These are phyloP conservation scores for Arthrobotrys entomopaga DNA, from an alignment of 2,329 filamentous ascomycete genomes.

Conservation along the genomic window DNA sequence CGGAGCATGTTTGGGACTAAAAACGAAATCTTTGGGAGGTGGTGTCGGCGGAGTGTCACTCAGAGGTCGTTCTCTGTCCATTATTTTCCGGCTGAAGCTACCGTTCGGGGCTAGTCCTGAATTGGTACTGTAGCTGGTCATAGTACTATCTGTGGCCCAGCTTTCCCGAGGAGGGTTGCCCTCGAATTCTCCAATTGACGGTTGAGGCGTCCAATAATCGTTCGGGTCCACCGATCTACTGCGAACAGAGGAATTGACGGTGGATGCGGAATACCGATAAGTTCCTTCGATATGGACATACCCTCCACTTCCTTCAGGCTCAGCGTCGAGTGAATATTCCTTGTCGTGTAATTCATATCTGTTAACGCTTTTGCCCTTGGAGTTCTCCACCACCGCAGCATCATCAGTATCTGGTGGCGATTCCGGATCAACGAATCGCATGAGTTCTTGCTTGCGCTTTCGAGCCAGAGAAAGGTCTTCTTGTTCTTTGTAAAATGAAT, in stretches of 20 bases:
- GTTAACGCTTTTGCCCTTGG: slow-evolving; percentile 26
- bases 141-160: slow-evolving; percentile 50
- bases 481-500: slow-evolving; percentile 49
- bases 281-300: slow-evolving; percentile 51
- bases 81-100: slow-evolving; percentile 52
- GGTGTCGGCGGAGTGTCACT: slow-evolving; percentile 49
- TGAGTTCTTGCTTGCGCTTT: slow-evolving; percentile 45
- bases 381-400: slow-evolving; percentile 13
- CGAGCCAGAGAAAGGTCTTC: slow-evolving; percentile 40
- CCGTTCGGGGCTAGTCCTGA: slow-evolving; percentile 48
- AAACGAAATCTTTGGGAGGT: slow-evolving; percentile 51
- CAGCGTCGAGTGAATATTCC: slow-evolving; percentile 31
- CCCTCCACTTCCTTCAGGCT: slow-evolving; percentile 33
- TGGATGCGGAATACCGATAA: slow-evolving; percentile 49
- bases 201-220: slow-evolving; percentile 53
- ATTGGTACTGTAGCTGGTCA: slow-evolving; percentile 52
- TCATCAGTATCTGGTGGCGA: slow-evolving; percentile 40
- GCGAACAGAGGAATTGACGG: slow-evolving; percentile 48
- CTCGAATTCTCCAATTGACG: slow-evolving; percentile 50
- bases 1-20: slow-evolving; percentile 49
- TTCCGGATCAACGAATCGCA: slow-evolving; percentile 51
- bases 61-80: slow-evolving; percentile 48
- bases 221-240: slow-evolving; percentile 54
- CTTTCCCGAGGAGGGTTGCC: slow-evolving; percentile 45
- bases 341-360: slow-evolving; percentile 52